Conservation (phyloP, 129 eudicot genomes). For the Cynara cardunculus region DNA sequence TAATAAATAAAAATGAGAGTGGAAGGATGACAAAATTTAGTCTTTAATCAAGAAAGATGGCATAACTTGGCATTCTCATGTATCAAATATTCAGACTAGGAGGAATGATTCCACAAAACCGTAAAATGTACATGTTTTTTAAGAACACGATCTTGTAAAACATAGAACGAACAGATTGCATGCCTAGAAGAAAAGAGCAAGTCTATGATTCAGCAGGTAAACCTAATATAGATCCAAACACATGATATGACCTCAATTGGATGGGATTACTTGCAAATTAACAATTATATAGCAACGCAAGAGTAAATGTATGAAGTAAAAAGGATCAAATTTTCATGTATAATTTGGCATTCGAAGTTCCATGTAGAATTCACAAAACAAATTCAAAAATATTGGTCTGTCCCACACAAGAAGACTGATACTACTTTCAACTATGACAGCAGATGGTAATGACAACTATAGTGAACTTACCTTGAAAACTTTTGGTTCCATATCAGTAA, state of each 20-base stretch:
- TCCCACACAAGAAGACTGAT: not conserved
- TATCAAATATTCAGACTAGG: not conserved
- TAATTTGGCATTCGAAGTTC: not conserved
- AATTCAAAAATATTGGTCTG: not conserved
- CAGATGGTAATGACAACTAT: not conserved
- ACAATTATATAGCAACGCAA: not conserved
- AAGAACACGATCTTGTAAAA: not conserved
- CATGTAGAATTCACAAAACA: not conserved
- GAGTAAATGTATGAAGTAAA: not conserved
- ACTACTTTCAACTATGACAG: not conserved
- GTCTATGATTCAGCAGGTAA: not conserved
- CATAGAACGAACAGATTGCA: not conserved
- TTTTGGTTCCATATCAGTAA: slow-evolving; percentile 27
- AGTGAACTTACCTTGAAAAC: slow-evolving; percentile 20
- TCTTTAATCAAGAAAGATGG: not conserved
- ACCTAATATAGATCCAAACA: not conserved
- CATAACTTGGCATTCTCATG: not conserved
- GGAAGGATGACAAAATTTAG: not conserved
- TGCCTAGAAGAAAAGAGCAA: not conserved
- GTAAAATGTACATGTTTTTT: not conserved
- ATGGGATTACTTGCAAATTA: not conserved
- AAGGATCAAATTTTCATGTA: not conserved
- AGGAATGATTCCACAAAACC: not conserved
- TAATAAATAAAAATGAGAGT: not conserved
- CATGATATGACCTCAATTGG: not conserved